A percentile compares a stretch with the other conserved stretches of the same genome.
Conservation (phyloP, 306 rosid genomes). For the Rubus idaeus region DNA sequence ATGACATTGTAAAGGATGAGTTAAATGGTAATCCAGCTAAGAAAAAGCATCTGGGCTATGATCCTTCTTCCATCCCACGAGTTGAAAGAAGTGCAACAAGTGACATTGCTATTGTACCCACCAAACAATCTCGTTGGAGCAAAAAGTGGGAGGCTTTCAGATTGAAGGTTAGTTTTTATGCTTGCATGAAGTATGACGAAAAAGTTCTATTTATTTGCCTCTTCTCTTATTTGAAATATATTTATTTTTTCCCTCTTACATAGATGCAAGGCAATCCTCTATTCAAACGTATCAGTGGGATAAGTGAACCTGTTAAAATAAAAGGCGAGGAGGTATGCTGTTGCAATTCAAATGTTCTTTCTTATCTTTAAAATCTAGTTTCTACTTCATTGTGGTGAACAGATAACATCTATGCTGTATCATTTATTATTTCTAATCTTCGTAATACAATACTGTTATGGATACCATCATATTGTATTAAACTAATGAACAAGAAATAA, state of each 20-base stretch:
- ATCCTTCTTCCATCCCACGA: slow-evolving; percentile 41
- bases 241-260: slow-evolving; percentile 18
- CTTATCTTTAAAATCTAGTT: slow-evolving; percentile 2
- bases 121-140: slow-evolving; percentile 68
- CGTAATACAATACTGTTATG: neutral
- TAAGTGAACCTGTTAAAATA: slow-evolving; percentile 69
- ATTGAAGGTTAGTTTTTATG: slow-evolving; percentile 52
- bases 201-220: slow-evolving; percentile 15
- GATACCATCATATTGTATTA: neutral
- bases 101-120: slow-evolving; percentile 61
- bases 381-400: neutral
- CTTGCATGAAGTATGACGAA: slow-evolving; percentile 3
- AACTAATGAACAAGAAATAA: neutral
- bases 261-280: slow-evolving; percentile 65
- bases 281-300: slow-evolving; percentile 50
- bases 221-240: neutral
- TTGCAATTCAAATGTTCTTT: slow-evolving; percentile 24
- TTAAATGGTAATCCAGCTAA: slow-evolving; percentile 54
- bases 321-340: slow-evolving; percentile 74
- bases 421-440: neutral
- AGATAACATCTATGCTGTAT: neutral
- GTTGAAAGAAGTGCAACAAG: slow-evolving; percentile 71
- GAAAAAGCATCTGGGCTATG: slow-evolving; percentile 56
- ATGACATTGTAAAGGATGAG: slow-evolving; percentile 77
- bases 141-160: slow-evolving; percentile 76